Percentiles rank a stretch among this genome's conserved stretches.
These are phyloP conservation scores for Ceratocystis cubensis DNA, from an alignment of 2,329 filamentous ascomycete species.

Conservation along the genomic window DNA sequence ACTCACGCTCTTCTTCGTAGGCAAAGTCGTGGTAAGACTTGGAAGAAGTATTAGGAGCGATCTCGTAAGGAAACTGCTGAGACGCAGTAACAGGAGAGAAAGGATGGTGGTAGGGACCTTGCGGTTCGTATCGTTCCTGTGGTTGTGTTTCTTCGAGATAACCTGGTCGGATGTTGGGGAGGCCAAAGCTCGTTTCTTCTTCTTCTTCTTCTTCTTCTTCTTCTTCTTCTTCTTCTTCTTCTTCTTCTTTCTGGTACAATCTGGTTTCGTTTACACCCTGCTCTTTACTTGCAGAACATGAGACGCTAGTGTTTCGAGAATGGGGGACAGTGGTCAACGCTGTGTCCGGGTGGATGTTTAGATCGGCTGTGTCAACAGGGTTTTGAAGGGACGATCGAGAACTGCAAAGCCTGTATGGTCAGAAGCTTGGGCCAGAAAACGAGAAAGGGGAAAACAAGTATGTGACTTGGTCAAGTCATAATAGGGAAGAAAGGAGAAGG, in stretches of 20 bases:
- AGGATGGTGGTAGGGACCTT: neutral
- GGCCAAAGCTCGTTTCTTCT: slow-evolving; percentile 1
- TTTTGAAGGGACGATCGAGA: slow-evolving; percentile 14
- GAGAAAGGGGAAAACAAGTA: neutral
- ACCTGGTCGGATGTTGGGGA: neutral
- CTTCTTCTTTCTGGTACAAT: neutral
- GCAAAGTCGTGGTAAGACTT: slow-evolving; percentile 11
- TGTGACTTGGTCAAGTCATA: neutral
- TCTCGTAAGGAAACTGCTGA: slow-evolving; percentile 11
- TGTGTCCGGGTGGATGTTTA: neutral
- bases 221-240: neutral
- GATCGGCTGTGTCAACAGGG: slow-evolving; percentile 11
- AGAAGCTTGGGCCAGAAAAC: slow-evolving; percentile 5
- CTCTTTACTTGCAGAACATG: slow-evolving; percentile 8
- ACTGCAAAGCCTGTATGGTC: neutral
- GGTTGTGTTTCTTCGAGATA: slow-evolving; percentile 2
- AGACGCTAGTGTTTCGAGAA: slow-evolving; percentile 20
- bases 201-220: neutral
- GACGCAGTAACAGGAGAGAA: neutral
- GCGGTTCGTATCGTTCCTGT: neutral
- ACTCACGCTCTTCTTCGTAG: slow-evolving; percentile 18
- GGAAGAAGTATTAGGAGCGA: slow-evolving; percentile 9
- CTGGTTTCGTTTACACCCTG: neutral
- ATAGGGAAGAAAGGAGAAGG: neutral
- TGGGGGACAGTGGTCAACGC: slow-evolving; percentile 4